A percentile compares a stretch with the other conserved stretches of the same genome.
Evolutionary conservation across 129 eudicot genomes (phyloP).

Genomic region (Flaveria sonorensis): DNA sequence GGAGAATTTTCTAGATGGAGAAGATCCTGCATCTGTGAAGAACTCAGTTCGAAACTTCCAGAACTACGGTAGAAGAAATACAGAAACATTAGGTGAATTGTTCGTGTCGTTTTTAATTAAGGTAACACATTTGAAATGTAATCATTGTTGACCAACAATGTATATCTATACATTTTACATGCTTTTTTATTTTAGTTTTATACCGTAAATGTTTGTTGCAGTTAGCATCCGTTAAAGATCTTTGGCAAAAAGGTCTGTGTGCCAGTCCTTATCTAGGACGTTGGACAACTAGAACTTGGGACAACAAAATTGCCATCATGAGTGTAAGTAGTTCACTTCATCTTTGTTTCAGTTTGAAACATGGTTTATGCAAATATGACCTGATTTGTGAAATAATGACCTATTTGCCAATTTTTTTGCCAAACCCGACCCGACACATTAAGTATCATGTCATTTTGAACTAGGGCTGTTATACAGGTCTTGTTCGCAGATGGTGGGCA

Average conservation of each 20-base stretch:
- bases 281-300: constrained; percentile 78
- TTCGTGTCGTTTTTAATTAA: constrained; percentile 68
- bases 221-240: constrained; percentile 74
- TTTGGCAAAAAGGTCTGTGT: constrained; percentile 90
- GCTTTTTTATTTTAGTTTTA: constrained; percentile 6
- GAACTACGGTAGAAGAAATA: constrained; percentile 61
- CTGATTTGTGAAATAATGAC: neutral
- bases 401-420: neutral
- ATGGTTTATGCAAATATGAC: neutral
- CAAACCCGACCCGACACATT: neutral
- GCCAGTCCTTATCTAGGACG: constrained; percentile 76
- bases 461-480: too few species aligned
- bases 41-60: constrained; percentile 46
- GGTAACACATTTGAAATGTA: constrained; percentile 44
- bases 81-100: constrained; percentile 76
- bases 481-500: too few species aligned
- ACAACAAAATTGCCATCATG: constrained; percentile 57
- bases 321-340: constrained; percentile 52
- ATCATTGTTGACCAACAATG: constrained; percentile 4
- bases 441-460: neutral
- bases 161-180: neutral
- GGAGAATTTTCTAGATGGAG: constrained; percentile 53
- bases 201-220: constrained; percentile 32
- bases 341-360: neutral
- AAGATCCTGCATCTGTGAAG: constrained; percentile 54